Conservation (phyloP, 2,329 filamentous ascomycete genomes). For the Cyphellophora europaea region DNA sequence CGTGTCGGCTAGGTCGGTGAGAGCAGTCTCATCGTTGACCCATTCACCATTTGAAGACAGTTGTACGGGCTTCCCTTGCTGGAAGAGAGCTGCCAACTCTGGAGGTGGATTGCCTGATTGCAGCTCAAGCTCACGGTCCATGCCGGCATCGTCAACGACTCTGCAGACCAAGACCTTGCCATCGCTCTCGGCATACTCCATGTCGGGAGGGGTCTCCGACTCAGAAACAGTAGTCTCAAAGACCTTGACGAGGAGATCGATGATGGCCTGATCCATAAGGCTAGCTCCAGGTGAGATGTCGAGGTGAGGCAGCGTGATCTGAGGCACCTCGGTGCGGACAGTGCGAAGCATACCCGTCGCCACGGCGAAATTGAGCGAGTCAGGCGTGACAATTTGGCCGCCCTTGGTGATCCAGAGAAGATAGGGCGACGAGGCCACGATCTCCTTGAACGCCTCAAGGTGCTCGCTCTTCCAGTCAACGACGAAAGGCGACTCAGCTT, state of each 20-base stretch:
- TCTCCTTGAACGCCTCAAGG: conserved; percentile 19
- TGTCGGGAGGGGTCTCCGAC: conserved; percentile 10
- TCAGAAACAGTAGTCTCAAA: conserved; percentile 1
- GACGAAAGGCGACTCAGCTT: conserved; percentile 22
- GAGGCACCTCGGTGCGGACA: conserved; percentile 19
- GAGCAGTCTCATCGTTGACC: conserved; percentile 5
- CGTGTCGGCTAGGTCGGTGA: conserved; percentile 4
- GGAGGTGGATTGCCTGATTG: conserved; percentile 4
- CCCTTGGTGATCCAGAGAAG: conserved; percentile 23
- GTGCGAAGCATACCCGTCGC: conserved; percentile 19
- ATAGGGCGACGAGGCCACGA: conserved; percentile 17
- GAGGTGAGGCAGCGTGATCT: conserved; percentile 15
- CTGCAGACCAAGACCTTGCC: conserved; percentile 5
- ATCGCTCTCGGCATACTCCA: conserved; percentile 4
- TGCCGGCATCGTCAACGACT: conserved; percentile 12
- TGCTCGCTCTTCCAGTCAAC: conserved; percentile 19
- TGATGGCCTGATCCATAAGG: neutral
- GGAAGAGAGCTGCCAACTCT: conserved; percentile 8
- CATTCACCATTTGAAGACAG: conserved; percentile 2
- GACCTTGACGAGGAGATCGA: conserved; percentile 6
- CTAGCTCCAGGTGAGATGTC: conserved; percentile 7
- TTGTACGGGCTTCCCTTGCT: conserved; percentile 7
- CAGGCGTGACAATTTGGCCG: conserved; percentile 7
- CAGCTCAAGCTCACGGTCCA: conserved; percentile 6
- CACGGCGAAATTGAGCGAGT: conserved; percentile 9